Base-by-base conservation (phyloP, 257 asterid genomes). In the Jasminum sambac region DNA sequence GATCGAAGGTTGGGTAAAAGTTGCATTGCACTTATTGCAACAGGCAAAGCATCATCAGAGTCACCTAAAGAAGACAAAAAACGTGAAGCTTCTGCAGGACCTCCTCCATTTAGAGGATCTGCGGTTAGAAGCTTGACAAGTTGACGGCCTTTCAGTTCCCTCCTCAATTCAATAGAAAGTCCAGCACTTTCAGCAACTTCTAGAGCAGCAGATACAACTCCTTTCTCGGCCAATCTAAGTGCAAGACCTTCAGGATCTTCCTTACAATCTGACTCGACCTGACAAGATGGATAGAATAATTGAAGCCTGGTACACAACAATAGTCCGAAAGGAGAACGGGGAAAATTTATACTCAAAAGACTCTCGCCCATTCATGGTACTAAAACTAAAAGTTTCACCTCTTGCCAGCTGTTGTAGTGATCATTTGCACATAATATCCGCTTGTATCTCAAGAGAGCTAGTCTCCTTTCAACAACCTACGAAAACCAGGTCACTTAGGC, bases 21-120 rank as follows among this genome's bases (percentile, higher is more conserved):
- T 84, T 94, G 97, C 99, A 94, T 94, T 74, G 99, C 96, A 78
- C 97, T 89, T 83, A 94, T 91, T 76, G 99, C 99, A 75, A 91
- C 99, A 37, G 99, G 96, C 78, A 94, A 78, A 80, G 97, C 97
- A 84, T 94, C 99, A 64, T 89, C 96, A 79, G 96, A 77, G 77
- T 91, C 96, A 41, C 91, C 95, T 26, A 94, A 82, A 66, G 96
- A 87, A 64, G 97, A 91, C 70, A 94, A 95, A 83, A 94, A 94
- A 63, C 99, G 96, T 36, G 99, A 94, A 67, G 99, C 99, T 86
- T 89, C 99, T 42, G 99, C 99, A 66, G 99, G 99, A 66, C 99
- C 99, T 55, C 99, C 99, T 26, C 99, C 99, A 36, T 79, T 88
- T 75, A 94, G 83, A 76, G 99, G 99, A 77, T 94, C 99, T 48